Percentiles rank a stretch among this genome's conserved stretches.
phyloP scores from a whole-genome alignment of 345 rosid species.

The Lepidium aucheri region DNA sequence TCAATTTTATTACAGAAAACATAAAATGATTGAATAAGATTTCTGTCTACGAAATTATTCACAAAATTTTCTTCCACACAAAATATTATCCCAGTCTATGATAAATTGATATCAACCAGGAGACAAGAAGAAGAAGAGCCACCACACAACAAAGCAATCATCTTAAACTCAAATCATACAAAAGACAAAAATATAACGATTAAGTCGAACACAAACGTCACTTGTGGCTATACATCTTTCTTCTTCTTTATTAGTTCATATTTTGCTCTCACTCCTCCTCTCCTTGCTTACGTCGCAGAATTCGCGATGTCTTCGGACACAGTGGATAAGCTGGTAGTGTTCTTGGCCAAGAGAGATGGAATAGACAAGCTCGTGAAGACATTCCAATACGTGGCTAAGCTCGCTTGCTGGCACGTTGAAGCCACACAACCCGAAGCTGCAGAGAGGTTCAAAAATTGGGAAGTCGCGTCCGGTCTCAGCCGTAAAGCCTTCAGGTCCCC shows the following conservation, averaged over 20 bases:
- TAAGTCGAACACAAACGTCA: neutral
- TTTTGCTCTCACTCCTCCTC: neutral
- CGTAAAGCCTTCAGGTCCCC: constrained; percentile 69
- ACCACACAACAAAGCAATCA: constrained; percentile 26
- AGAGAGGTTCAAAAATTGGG: constrained; percentile 74
- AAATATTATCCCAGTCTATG: neutral
- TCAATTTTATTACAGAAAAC: neutral
- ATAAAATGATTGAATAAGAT: neutral
- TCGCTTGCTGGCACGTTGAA: constrained; percentile 68
- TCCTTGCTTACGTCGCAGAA: constrained; percentile 11
- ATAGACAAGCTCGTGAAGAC: constrained; percentile 98
- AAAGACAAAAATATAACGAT: neutral
- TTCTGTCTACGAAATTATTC: neutral
- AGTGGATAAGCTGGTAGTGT: constrained; percentile 82
- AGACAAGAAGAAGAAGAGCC: neutral
- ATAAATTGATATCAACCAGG: neutral
- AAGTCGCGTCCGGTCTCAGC: constrained; percentile 89
- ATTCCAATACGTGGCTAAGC: constrained; percentile 93
- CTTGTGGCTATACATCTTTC: constrained; percentile 6
- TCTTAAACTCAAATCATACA: constrained; percentile 18
- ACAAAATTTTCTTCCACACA: constrained; percentile 18
- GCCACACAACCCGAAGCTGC: constrained; percentile 46
- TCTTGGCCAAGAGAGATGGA: constrained; percentile 91
- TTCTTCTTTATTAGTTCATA: neutral
- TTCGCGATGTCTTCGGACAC: constrained; percentile 45